Evolutionary conservation across 345 rosid genomes (phyloP).

Genomic region (Dovyalis caffra): DNA sequence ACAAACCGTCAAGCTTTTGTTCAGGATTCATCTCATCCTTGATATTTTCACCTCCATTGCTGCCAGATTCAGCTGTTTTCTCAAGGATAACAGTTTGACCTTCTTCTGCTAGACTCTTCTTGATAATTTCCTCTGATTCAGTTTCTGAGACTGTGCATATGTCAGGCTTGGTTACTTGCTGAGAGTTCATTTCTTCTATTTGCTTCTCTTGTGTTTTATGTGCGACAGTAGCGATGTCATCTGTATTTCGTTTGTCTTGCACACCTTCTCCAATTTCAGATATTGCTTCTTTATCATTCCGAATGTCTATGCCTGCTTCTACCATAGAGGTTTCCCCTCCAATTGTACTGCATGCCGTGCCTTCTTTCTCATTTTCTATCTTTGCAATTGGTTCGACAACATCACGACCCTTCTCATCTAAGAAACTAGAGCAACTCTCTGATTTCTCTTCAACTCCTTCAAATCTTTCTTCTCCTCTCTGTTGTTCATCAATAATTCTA

Average conservation of each 20-base stretch:
- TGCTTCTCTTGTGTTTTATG: conserved; percentile 9
- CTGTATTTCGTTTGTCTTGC: conserved; percentile 4
- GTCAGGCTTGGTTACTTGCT: conserved; percentile 12
- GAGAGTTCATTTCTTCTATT: conserved; percentile 12
- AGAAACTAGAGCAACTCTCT: conserved; percentile 9
- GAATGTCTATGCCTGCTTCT: conserved; percentile 18
- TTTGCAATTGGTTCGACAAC: conserved; percentile 14
- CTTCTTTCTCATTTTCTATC: conserved; percentile 7
- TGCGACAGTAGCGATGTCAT: conserved; percentile 2
- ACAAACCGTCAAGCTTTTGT: conserved; percentile 3
- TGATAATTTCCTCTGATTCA: not conserved
- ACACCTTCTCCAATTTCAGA: conserved; percentile 1
- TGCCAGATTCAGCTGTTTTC: conserved; percentile 7
- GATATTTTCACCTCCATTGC: conserved; percentile 5
- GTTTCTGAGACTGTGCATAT: not conserved
- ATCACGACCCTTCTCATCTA: not conserved
- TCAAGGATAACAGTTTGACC: not conserved
- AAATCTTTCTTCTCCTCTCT: conserved; percentile 3
- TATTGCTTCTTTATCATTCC: conserved; percentile 12
- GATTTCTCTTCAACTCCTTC: conserved; percentile 18
- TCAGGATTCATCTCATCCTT: conserved; percentile 7
- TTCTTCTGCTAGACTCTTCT: conserved; percentile 9
- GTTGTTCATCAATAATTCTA: conserved; percentile 8
- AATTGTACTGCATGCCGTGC: not conserved
- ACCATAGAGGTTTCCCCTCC: conserved; percentile 11